Evolutionary conservation across 2,329 filamentous ascomycete species (phyloP), one percentile per base, ranked within the genome.

Genomic region (Juglanconis sp.): DNA sequence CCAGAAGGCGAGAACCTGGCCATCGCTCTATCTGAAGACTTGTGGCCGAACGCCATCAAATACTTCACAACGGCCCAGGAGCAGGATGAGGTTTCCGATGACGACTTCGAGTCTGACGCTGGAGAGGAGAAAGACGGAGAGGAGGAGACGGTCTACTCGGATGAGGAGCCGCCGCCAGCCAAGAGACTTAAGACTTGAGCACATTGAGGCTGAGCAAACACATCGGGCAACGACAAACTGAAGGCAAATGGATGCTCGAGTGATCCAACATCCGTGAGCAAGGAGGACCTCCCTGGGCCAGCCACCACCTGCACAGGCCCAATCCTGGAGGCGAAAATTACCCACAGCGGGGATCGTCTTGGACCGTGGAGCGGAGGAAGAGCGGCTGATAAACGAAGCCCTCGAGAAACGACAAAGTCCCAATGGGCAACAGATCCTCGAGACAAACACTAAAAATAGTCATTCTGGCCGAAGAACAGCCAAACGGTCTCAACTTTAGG

Each of bases 41-140:
- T 98, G 56, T 97, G 89, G 88, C 90, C 91, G 52, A 86, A 87
- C 64, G 94, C 93, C 60, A 88, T 96, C 73, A 91, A 90, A 74
- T 96, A 95, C 78, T 98, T 95, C 78, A 90, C 83, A 56, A 83
- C 90, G 77, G 90, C 91, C 50, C 86, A 89, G 71, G 89, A 92
- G 68, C 78, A 84, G 59, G 87, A 87, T 54, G 83, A 84, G 10
- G 72, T 89, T 70, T 87, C 78, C 68, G 91, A 93, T 62, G 72
- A 84, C 48, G 88, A 93, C 64, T 88, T 91, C 66, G 89, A 91
- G 69, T 71, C 81, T 8, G 81, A 80, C 7, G 83, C 84, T 11
- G 79, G 78, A 24, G 79, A 81, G 57, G 80, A 79, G 50, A 79
- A 77, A 64, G 80, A 76, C 69, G 65, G 65, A 61, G 69, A 69